Evolutionary conservation across 768 basidiomycete species (phyloP), one percentile per base, ranked within the genome.

Genomic region (Agrocybe chaxingu): DNA sequence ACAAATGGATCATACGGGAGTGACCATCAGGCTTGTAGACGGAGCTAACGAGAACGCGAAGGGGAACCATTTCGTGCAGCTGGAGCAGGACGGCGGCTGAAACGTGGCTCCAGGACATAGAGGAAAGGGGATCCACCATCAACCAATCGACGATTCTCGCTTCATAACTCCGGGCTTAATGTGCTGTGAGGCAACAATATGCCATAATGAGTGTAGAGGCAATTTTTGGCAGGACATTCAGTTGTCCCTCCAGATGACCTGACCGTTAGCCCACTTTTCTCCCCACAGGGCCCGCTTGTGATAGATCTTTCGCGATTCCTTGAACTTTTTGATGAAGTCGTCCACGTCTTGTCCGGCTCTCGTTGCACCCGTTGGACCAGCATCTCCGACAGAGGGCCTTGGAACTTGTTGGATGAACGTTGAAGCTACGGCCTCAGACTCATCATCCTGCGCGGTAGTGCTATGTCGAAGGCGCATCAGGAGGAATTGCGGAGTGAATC

Each of bases 281-380:
- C 84, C 82, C 89, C 92, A 97, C 64, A 96, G 85, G 2, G 84
- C 85, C 12, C 95, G 77, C 68, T 96, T 97, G 66, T 98, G 95
- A 67, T 93, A 98, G n/a, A 78, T 76, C 70, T 92, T 95, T 56
- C 96, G 72, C 36, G 84, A 65, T 45, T 93, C 92, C 62, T 87
- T 91, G 71, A 95, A 97, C 58, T 92, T 84, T 59, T 75, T 84
- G 46, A 97, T 81, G 56, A 98, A 98, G 39, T 87, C 82, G 52
- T 97, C 94, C 18, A 94, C 79, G 32, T 89, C 89, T 56, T 74
- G 74, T 30, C 71, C 71, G 36, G 66, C 66, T 33, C 65, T 66
- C 8, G 75, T 67, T 18, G 71, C 72, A 12, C 67, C 71, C 7
- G 70, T 60, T 4, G 65, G 12, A 53, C 48, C 19, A 4, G 51